Percentiles rank a stretch among this genome's conserved stretches.
Evolutionary conservation across 345 rosid genomes (phyloP).

Genomic region (Mercurialis annua): DNA sequence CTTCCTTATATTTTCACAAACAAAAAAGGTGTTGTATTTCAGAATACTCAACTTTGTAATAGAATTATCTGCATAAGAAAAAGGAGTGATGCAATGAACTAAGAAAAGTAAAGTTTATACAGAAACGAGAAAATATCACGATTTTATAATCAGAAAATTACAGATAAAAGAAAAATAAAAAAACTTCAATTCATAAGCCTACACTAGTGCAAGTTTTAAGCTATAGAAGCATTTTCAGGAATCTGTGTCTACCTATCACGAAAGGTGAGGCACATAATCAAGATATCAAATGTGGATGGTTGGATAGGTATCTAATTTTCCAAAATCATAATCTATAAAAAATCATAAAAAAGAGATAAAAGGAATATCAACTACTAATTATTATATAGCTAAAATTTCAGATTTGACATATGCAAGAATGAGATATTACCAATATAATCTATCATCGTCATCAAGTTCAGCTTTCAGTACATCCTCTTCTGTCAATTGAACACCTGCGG

Average conservation of each 20-base stretch:
- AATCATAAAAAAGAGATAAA: neutral
- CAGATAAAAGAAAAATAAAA: neutral
- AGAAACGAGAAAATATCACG: neutral
- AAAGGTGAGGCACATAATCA: neutral
- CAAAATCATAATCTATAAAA: neutral
- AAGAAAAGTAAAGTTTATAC: neutral
- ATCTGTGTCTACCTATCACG: neutral
- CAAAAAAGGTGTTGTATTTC: neutral
- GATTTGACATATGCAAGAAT: slow-evolving; percentile 16
- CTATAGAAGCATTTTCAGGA: neutral
- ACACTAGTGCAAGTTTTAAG: neutral
- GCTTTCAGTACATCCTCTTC: slow-evolving; percentile 32
- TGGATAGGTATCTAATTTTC: neutral
- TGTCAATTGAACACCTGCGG: slow-evolving; percentile 35
- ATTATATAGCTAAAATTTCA: neutral
- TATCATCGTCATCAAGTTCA: slow-evolving; percentile 41
- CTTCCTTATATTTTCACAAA: neutral
- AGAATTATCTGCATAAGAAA: neutral
- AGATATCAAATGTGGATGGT: neutral
- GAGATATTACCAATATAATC: slow-evolving; percentile 48
- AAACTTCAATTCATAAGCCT: neutral
- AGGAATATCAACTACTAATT: slow-evolving; percentile 1
- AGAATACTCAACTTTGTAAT: neutral
- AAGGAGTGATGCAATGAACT: neutral
- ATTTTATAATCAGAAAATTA: neutral